Evolutionary conservation across 306 rosid species (phyloP), one percentile per base, ranked within the genome.

Genomic region (Vigna trinervia): DNA sequence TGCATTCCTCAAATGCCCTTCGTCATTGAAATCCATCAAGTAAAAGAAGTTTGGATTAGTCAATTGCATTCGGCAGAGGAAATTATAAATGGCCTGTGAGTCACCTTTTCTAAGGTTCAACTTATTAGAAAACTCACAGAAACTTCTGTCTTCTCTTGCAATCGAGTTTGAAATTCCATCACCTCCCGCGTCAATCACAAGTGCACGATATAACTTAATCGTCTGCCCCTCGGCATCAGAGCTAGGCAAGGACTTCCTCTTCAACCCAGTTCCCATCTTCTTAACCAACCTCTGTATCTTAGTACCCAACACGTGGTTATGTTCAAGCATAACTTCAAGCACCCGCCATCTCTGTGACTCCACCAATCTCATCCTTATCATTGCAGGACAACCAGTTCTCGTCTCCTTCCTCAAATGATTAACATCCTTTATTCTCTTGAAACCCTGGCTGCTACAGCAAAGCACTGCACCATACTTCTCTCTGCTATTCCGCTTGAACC

Each of bases 371-470:
- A 94, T 90, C 89, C 98, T 92, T 75, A 94, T 62, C 97, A 92
- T 94, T 6, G 98, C 98, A 76, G 98, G 97, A 78, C 98, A 94
- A 50, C 98, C 96, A 19, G 98, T 94, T 87, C 98, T 84, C 4
- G 98, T 94, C 81, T 94, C 98, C 81, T 90, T 94, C 74, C 98
- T 87, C 82, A 92, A 80, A 72, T 90, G 93, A 83, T 85, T 94
- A 66, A 86, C 92, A 50, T 94, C 98, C 83, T 94, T 94, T 65
- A 86, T 75, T 82, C 96, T 88, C 83, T 94, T 94, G 87, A 94
- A 94, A 73, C 98, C 98, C 82, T 94, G 98, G 83, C 98, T 94
- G 83, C 98, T 94, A 75, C 98, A 94, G 72, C 98, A 94, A 78
- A 94, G 97, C 57, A 94, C 97, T 0, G 98, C 98, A 75, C 98